These are phyloP conservation scores for Neurospora cerealis DNA, from an alignment of 495 filamentous ascomycete genomes.

Conservation along the genomic window DNA sequence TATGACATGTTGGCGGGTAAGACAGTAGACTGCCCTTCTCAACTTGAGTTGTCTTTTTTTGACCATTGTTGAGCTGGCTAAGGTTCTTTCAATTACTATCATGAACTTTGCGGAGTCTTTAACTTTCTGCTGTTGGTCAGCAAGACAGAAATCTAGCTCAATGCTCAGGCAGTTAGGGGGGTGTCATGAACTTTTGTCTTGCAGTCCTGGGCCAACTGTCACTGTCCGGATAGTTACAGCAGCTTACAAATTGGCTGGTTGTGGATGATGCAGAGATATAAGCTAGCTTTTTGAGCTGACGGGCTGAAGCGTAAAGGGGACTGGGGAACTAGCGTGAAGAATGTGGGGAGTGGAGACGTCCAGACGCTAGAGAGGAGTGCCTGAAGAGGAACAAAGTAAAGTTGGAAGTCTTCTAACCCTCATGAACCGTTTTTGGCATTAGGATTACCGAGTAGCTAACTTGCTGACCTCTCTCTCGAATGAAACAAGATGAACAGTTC, in stretches of 20 bases:
- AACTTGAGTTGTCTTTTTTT: not conserved
- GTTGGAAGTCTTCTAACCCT: too few relatives aligned
- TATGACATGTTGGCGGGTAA: not conserved
- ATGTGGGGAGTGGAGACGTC: not conserved
- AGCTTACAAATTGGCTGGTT: not conserved
- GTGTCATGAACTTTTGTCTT: not conserved
- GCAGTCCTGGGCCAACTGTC: too few relatives aligned
- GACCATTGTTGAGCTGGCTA: too few relatives aligned
- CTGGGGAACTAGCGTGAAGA: not conserved
- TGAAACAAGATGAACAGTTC: too few relatives aligned
- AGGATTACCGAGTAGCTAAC: too few relatives aligned
- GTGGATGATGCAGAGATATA: not conserved
- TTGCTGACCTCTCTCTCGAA: too few relatives aligned
- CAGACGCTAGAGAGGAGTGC: not conserved
- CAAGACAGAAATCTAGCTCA: not conserved
- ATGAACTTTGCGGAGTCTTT: not conserved
- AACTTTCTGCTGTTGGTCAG: not conserved
- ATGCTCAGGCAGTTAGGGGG: not conserved
- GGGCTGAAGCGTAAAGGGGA: too few relatives aligned
- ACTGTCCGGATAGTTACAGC: not conserved
- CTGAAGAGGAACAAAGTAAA: not conserved
- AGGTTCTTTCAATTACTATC: too few relatives aligned
- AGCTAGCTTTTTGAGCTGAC: too few relatives aligned
- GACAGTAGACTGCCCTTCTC: not conserved
- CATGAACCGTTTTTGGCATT: too few relatives aligned